Base-by-base conservation (phyloP, 176 grass and related monocot species). In the Secale cereale region DNA sequence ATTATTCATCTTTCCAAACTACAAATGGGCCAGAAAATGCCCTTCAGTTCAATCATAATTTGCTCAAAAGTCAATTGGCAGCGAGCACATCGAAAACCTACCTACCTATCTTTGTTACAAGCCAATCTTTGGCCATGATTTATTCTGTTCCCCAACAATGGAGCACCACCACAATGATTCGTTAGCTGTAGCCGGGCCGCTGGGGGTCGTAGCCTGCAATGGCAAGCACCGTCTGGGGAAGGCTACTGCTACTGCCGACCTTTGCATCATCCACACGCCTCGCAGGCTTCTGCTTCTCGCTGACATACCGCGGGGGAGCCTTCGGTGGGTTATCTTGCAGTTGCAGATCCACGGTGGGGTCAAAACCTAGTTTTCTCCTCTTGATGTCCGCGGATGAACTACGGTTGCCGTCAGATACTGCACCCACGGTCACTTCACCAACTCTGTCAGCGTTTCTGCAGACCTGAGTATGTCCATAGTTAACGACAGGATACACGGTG, bases 211-310 rank as follows among this genome's bases (percentile, higher is more conserved):
- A 77, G 63, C 79, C 81, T 12, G 79, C 79, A 57, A 69, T 10
- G 4, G 17, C 79, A 77, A 11, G 46, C 40, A 82, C 25, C 11
- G 25, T 70, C 46, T 64, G 79, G 61, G 74, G 62, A 66, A 78
- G 62, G 74, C 61, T 66, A 78, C 69, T 87, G 74, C 61, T 66
- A 81, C 69, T 87, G 14, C 71, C 71, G 40, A 54, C 87, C 75
- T 79, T 87, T 67, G 79, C 85, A n/a, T 92, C 90, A 19, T 92
- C 70, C 3, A 57, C 41, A 82, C 46, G 78, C 65, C 78, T 88
- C 8, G 54, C 73, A 72, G 60, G 75, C 59, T 92, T 92, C 35
- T 85, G 88, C 64, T 87, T 87, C 50, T 88, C 89, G 35, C 35
- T 88, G 70, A n/a, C 62, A 73, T 79, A 79, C 77, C 90, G 78